A percentile compares a stretch with the other conserved stretches of the same genome.
These are phyloP conservation scores for Aspergillus campestris DNA, from an alignment of 495 filamentous ascomycete genomes.

Conservation along the genomic window DNA sequence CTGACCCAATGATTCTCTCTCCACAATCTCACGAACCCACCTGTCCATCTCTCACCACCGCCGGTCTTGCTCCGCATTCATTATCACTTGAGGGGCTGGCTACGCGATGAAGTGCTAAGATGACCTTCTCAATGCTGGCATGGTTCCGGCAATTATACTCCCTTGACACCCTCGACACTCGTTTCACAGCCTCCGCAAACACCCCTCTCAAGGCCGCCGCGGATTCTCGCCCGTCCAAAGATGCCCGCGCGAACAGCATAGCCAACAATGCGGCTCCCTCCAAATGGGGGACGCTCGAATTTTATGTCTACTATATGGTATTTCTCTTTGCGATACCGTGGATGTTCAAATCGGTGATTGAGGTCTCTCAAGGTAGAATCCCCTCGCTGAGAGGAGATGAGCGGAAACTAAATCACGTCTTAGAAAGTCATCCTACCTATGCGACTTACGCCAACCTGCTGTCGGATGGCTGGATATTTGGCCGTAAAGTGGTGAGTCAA, in stretches of 20 bases:
- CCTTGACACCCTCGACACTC: conserved; percentile 87
- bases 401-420: conserved; percentile 5
- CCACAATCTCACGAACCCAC: not conserved
- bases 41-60: conserved; percentile 3
- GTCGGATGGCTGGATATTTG: conserved; percentile 85
- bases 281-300: conserved; percentile 82
- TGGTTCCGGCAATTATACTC: conserved; percentile 23
- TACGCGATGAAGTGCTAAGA: conserved; percentile 32
- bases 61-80: not conserved
- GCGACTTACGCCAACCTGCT: conserved; percentile 61
- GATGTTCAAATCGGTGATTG: conserved; percentile 84
- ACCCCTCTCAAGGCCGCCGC: conserved; percentile 52
- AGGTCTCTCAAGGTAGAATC: conserved; percentile 73
- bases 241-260: conserved; percentile 38
- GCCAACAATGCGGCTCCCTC: conserved; percentile 44
- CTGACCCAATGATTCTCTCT: not conserved
- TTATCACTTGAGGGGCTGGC: not conserved
- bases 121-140: conserved; percentile 18
- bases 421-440: conserved; percentile 79
- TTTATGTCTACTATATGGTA: conserved; percentile 70
- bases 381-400: not conserved
- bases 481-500: conserved; percentile 70
- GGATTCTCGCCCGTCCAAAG: conserved; percentile 31
- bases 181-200: conserved; percentile 66
- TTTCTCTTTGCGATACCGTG: conserved; percentile 60